Evolutionary conservation across 2,329 filamentous ascomycete species (phyloP).

Genomic region (Pseudogymnoascus sp.): DNA sequence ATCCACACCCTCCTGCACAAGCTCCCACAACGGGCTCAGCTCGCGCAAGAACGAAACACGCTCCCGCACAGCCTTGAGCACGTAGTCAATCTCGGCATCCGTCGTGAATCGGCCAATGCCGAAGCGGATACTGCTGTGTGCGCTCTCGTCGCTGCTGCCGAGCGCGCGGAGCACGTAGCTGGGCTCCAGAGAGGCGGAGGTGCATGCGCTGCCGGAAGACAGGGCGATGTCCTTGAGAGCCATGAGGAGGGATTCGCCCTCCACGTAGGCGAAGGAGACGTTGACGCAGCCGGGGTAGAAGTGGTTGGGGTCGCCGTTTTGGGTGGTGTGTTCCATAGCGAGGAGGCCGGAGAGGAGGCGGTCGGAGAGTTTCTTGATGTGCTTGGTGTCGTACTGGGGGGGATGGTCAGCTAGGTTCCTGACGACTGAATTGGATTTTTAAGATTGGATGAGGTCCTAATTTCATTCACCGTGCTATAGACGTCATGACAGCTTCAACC

Average conservation of each 20-base stretch:
- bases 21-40: constrained; percentile 90
- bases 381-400: constrained; percentile 77
- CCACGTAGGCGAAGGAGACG: constrained; percentile 95
- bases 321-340: constrained; percentile 79
- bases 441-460: constrained; percentile 20
- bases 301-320: constrained; percentile 74
- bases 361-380: constrained; percentile 74
- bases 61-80: constrained; percentile 85
- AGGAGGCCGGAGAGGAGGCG: constrained; percentile 75
- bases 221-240: constrained; percentile 95
- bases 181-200: constrained; percentile 90
- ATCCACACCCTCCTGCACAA: constrained; percentile 94
- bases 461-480: constrained; percentile 58
- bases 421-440: neutral
- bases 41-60: constrained; percentile 89
- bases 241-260: constrained; percentile 97
- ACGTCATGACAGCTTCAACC: constrained; percentile 30
- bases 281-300: constrained; percentile 98
- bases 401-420: constrained; percentile 25
- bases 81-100: constrained; percentile 91
- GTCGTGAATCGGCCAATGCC: constrained; percentile 97
- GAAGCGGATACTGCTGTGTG: constrained; percentile 95
- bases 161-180: constrained; percentile 92
- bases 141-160: constrained; percentile 93
- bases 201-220: constrained; percentile 94